Evolutionary conservation across 1,284 basidiomycete species (phyloP), one percentile per base, ranked within the genome.

Genomic region (Rhodotorula sp.): DNA sequence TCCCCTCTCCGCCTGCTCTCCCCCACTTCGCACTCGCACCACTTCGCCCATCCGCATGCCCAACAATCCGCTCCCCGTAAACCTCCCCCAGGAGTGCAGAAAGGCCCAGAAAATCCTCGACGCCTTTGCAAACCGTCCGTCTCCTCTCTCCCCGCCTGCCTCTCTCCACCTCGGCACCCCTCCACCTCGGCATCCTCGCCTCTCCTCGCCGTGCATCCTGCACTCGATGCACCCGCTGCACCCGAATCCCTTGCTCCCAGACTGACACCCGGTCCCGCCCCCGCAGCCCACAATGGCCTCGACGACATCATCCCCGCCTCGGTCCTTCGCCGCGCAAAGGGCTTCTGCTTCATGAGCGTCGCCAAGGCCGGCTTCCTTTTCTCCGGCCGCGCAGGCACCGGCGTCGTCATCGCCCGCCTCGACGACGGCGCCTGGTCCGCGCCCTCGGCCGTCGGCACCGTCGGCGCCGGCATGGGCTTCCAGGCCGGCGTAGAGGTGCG

Each of bases 381-480:
- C 72, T 84, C 83, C 16, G 86, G 85, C 2, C 80, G 87, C 64
- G 97, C 90, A 27, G 96, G 96, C 9, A 90, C 89, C 45, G 96
- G 96, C 2, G 83, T 99, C 17, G 97, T 98, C 42, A 94, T 99
- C 60, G 94, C 93, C 7, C 88, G 85, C 73, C 84, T 93, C 23
- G 85, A 88, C 4, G 88, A 97, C 82, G 96, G 94, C 75, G 84
- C 91, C 92, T 98, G 94, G 93, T 93, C 92, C 58, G 89, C 94
- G 42, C 95, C 96, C 7, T 91, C 91, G 79, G 97, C 95, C 0
- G 96, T 98, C 66, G 95, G 93, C 27, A 90, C 93, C n/a, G 96
- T 91, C 8, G 82, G 82, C 54, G 77, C 81, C 17, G 96, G 96
- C 0, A 81, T 97, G 17, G 96, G 96, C 7, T 86, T 97, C 49